Conservation (phyloP, 2,329 filamentous ascomycete genomes). For the Penicillium capsulatum region DNA sequence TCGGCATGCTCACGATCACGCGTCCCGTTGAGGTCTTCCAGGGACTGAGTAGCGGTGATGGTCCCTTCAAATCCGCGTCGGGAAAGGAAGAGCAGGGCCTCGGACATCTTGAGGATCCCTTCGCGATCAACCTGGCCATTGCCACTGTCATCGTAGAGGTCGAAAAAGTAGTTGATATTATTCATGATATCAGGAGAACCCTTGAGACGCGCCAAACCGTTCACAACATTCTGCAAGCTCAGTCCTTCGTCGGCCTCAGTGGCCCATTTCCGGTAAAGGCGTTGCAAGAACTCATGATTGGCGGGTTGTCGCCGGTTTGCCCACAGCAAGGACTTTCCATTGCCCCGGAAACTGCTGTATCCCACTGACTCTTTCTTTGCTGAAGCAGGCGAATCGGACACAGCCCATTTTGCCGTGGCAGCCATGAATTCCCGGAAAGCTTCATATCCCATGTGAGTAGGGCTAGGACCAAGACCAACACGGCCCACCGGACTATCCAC, state of each 20-base stretch:
- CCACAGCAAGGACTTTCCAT: conserved; percentile 44
- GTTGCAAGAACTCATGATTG: conserved; percentile 89
- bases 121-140: conserved; percentile 92
- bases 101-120: conserved; percentile 89
- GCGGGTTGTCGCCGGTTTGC: conserved; percentile 66
- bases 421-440: conserved; percentile 92
- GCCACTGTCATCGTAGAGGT: conserved; percentile 88
- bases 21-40: conserved; percentile 47
- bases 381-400: conserved; percentile 73
- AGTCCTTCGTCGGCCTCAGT: conserved; percentile 70
- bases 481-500: conserved; percentile 72
- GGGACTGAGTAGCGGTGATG: conserved; percentile 61
- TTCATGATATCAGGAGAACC: conserved; percentile 95
- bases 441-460: conserved; percentile 94
- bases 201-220: conserved; percentile 84
- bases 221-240: conserved; percentile 86
- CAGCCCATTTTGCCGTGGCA: conserved; percentile 85
- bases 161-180: conserved; percentile 95
- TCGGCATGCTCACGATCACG: conserved; percentile 34
- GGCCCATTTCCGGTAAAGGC: conserved; percentile 87
- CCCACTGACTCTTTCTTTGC: conserved; percentile 49
- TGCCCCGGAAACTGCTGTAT: conserved; percentile 54
- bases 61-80: conserved; percentile 77
- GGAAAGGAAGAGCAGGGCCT: conserved; percentile 88
- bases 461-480: conserved; percentile 82